Conservation (phyloP, 371 early-diverging fungal species). For the Lichtheimia corymbifera region DNA sequence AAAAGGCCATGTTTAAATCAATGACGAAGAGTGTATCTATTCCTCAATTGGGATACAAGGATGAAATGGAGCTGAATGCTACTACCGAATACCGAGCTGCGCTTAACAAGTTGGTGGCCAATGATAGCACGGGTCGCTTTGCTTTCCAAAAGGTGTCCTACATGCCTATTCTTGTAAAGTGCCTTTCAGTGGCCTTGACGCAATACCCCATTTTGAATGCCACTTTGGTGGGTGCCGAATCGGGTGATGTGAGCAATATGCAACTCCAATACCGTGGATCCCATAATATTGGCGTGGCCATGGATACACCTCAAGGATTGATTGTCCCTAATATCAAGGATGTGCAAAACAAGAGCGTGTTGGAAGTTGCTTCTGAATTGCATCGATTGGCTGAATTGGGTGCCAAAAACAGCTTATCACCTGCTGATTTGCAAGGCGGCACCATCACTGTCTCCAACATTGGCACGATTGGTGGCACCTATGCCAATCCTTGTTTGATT, state of each 20-base stretch:
- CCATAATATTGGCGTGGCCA: slow-evolving; percentile 95
- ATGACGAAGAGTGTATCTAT: slow-evolving; percentile 93
- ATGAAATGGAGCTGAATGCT: slow-evolving; percentile 83
- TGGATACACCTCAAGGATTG: slow-evolving; percentile 95
- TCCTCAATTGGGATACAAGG: slow-evolving; percentile 94
- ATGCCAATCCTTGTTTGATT: slow-evolving; percentile 90
- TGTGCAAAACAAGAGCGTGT: slow-evolving; percentile 84
- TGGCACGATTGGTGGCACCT: slow-evolving; percentile 93
- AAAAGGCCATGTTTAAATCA: slow-evolving; percentile 95
- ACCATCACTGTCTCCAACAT: slow-evolving; percentile 95
- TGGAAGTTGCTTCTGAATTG: slow-evolving; percentile 90
- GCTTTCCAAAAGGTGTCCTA: slow-evolving; percentile 81
- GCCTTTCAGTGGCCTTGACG: slow-evolving; percentile 79
- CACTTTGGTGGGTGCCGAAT: slow-evolving; percentile 43
- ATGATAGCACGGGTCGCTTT: slow-evolving; percentile 32
- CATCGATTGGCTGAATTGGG: slow-evolving; percentile 77
- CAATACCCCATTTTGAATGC: slow-evolving; percentile 93
- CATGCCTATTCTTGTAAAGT: slow-evolving; percentile 96
- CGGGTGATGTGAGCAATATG: slow-evolving; percentile 48
- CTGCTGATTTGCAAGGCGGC: slow-evolving; percentile 79
- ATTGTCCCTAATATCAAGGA: slow-evolving; percentile 95
- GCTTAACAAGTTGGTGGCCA: slow-evolving; percentile 66
- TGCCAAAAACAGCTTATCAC: slow-evolving; percentile 60
- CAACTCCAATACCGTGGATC: slow-evolving; percentile 70
- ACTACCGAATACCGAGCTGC: slow-evolving; percentile 63